A percentile compares a stretch with the other conserved stretches of the same genome.
Conservation (phyloP, 192 early-diverging fungal genomes). For the Mortierella claussenii region DNA sequence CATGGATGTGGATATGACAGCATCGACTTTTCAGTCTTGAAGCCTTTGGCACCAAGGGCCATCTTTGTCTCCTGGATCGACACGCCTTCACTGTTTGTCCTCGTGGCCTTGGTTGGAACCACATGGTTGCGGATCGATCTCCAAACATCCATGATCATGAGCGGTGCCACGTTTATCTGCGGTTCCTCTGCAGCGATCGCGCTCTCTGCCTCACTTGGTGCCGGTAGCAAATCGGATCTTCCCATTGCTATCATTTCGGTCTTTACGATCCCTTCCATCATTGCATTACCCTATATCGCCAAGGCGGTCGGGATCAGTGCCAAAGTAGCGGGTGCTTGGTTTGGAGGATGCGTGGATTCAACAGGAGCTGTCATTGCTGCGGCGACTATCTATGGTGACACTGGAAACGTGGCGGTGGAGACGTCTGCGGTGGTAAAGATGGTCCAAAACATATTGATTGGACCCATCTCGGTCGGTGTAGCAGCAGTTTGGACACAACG, state of each 20-base stretch:
- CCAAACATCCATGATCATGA: slow-evolving; percentile 64
- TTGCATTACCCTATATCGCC: slow-evolving; percentile 64
- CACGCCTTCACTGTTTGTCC: slow-evolving; percentile 63
- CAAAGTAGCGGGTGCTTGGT: slow-evolving; percentile 64
- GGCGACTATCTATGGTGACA: slow-evolving; percentile 64
- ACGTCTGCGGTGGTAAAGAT: slow-evolving; percentile 67
- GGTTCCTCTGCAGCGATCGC: slow-evolving; percentile 65
- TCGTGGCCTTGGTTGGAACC: slow-evolving; percentile 59
- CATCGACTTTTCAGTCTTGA: slow-evolving; percentile 60
- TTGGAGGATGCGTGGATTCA: slow-evolving; percentile 66
- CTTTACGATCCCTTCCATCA: slow-evolving; percentile 66
- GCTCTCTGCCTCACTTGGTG: slow-evolving; percentile 58
- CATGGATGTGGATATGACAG: no score
- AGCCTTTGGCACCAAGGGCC: slow-evolving; percentile 63
- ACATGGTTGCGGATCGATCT: slow-evolving; percentile 58
- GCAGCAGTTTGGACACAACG: slow-evolving; percentile 60
- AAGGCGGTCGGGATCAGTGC: slow-evolving; percentile 53
- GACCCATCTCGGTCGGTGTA: slow-evolving; percentile 61
- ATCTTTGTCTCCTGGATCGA: slow-evolving; percentile 67
- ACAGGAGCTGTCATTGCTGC: slow-evolving; percentile 68
- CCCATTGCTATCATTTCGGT: slow-evolving; percentile 69
- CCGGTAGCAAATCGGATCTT: slow-evolving; percentile 59
- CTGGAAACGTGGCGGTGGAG: slow-evolving; percentile 53
- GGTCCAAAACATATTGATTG: slow-evolving; percentile 67
- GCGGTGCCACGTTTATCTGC: slow-evolving; percentile 67